Evolutionary conservation across 2,329 filamentous ascomycete species (phyloP).

Genomic region (Colletotrichum salicis): DNA sequence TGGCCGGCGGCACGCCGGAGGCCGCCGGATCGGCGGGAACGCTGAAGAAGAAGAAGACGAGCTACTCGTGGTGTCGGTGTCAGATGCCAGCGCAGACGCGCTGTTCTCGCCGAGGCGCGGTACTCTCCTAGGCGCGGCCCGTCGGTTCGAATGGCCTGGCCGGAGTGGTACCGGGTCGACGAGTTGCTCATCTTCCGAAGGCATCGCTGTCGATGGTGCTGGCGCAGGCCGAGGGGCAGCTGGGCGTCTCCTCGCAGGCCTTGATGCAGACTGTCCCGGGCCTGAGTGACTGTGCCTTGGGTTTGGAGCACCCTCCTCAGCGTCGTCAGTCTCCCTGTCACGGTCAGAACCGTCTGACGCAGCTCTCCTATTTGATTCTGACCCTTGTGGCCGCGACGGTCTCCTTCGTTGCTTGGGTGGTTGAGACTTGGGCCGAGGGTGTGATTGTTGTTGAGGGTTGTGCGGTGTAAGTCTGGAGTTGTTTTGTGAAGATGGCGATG

Average conservation of each 20-base stretch:
- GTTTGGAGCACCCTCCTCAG: slow-evolving; percentile 8
- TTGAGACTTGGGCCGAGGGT: slow-evolving; percentile 2
- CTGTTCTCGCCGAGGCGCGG: slow-evolving; percentile 15
- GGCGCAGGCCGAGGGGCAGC: slow-evolving; percentile 1
- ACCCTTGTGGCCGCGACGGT: slow-evolving; percentile 9
- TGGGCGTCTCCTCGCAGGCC: slow-evolving; percentile 10
- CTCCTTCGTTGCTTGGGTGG: slow-evolving; percentile 9
- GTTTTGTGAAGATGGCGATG: slow-evolving; percentile 8
- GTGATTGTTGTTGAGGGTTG: slow-evolving; percentile 15
- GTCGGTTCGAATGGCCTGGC: slow-evolving; percentile 4
- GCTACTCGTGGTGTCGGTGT: slow-evolving; percentile 29
- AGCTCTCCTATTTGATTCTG: slow-evolving; percentile 1
- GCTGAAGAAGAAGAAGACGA: slow-evolving; percentile 28
- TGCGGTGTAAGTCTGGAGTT: neutral
- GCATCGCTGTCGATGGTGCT: slow-evolving; percentile 11
- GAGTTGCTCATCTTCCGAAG: slow-evolving; percentile 23
- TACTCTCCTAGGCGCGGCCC: slow-evolving; percentile 15
- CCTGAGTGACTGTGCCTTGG: neutral
- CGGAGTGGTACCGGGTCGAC: slow-evolving; percentile 22
- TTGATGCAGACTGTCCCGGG: neutral
- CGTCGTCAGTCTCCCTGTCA: slow-evolving; percentile 12
- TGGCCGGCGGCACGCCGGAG: slow-evolving; percentile 10
- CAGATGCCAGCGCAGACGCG: slow-evolving; percentile 9
- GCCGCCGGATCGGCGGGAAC: slow-evolving; percentile 17
- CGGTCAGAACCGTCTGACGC: slow-evolving; percentile 14